Percentiles rank a stretch among this genome's conserved stretches.
These are phyloP conservation scores for Allium sativum DNA, from an alignment of 106 monocot genomes.

Conservation along the genomic window DNA sequence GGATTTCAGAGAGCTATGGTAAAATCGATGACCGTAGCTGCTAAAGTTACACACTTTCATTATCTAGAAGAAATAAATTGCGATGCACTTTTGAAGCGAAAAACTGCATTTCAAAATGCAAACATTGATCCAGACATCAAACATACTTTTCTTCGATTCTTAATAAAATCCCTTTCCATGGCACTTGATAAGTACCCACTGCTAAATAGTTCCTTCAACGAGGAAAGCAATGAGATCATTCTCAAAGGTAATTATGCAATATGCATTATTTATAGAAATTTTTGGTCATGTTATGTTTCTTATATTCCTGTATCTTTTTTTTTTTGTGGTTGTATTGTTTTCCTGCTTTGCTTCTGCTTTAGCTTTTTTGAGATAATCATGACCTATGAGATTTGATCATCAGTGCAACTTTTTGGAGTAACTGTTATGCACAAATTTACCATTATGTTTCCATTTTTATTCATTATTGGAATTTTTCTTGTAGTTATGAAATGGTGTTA, in stretches of 20 bases:
- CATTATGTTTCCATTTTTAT: too few relatives aligned
- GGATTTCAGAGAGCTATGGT: slow-evolving; percentile 91
- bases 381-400: too few relatives aligned
- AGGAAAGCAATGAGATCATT: slow-evolving; percentile 65
- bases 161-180: slow-evolving; percentile 90
- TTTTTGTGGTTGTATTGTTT: too few relatives aligned
- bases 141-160: slow-evolving; percentile 89
- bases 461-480: too few relatives aligned
- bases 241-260: slow-evolving; percentile 62
- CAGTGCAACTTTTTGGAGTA: too few relatives aligned
- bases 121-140: slow-evolving; percentile 67
- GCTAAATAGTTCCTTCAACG: slow-evolving; percentile 81
- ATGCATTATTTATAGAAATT: not conserved
- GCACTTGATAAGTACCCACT: slow-evolving; percentile 66
- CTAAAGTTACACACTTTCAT: slow-evolving; percentile 93
- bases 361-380: too few relatives aligned
- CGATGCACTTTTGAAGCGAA: slow-evolving; percentile 83
- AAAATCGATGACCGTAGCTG: slow-evolving; percentile 90
- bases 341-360: too few relatives aligned
- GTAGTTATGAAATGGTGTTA: too few relatives aligned
- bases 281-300: too few relatives aligned
- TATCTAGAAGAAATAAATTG: slow-evolving; percentile 90
- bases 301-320: too few relatives aligned
- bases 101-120: slow-evolving; percentile 58
- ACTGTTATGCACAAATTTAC: too few relatives aligned